Evolutionary conservation across 2,329 filamentous ascomycete species (phyloP).

Genomic region (Apiospora sp.): DNA sequence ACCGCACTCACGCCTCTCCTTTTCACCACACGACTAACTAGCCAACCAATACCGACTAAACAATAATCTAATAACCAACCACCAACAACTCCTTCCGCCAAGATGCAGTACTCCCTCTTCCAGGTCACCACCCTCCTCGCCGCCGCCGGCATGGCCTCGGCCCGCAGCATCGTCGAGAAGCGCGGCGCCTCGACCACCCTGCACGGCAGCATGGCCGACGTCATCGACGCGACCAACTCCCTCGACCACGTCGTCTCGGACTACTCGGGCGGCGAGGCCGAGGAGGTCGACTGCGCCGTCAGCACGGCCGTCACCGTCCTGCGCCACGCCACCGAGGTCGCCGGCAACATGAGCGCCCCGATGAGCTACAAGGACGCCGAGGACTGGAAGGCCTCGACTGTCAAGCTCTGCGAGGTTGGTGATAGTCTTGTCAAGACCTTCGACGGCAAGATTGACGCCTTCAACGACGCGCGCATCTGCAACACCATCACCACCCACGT

Average conservation of each 20-base stretch:
- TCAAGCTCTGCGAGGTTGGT: not conserved
- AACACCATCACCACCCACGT: not conserved
- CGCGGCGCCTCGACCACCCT: not conserved
- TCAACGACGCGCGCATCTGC: conserved; percentile 9
- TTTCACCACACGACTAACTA: not conserved
- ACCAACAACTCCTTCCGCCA: too few relatives aligned
- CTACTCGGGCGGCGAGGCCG: conserved; percentile 1
- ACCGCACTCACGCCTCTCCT: not conserved
- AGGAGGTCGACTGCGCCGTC: conserved; percentile 21
- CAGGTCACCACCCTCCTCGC: not conserved
- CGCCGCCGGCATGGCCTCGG: not conserved
- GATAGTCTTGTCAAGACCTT: not conserved
- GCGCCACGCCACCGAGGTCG: not conserved
- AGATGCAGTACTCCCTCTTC: not conserved
- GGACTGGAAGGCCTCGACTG: not conserved
- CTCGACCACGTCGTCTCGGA: not conserved
- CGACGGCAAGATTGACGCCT: not conserved
- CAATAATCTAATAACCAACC: not conserved
- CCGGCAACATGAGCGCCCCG: not conserved
- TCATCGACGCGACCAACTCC: not conserved
- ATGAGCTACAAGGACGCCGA: not conserved
- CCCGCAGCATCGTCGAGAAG: not conserved
- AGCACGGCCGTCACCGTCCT: conserved; percentile 2
- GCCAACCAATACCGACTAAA: not conserved
- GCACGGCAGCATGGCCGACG: not conserved